Conservation (phyloP, 495 filamentous ascomycete species). For the Tuber brumale region DNA sequence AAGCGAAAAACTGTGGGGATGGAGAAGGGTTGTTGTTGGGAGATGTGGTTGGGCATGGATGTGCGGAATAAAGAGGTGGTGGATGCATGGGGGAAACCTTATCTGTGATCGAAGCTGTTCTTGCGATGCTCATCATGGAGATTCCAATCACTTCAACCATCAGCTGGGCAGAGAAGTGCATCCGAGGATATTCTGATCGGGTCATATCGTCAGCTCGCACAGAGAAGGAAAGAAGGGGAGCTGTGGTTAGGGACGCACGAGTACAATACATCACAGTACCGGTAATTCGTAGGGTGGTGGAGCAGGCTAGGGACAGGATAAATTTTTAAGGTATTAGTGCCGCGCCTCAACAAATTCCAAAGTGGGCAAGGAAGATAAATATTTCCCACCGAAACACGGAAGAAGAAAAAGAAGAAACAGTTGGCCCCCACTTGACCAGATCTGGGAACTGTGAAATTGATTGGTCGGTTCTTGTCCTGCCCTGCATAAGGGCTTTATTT, state of each 20-base stretch:
- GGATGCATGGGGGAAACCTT: conserved; percentile 10
- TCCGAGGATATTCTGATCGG: not conserved
- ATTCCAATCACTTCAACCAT: not conserved
- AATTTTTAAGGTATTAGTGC: conserved; percentile 20
- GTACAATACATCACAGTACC: no score
- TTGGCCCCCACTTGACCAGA: conserved; percentile 13
- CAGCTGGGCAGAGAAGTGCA: not conserved
- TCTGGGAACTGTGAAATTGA: not conserved
- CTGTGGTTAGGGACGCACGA: no score
- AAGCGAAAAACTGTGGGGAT: not conserved
- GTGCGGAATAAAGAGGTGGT: not conserved
- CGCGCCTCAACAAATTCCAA: conserved; percentile 32
- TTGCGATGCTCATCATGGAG: not conserved
- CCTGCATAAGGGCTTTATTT: conserved; percentile 20
- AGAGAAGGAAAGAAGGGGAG: not conserved
- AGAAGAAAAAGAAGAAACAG: conserved; percentile 2
- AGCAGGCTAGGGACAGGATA: not conserved
- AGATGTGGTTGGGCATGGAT: not conserved
- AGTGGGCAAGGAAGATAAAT: conserved; percentile 13
- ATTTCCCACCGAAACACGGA: conserved; percentile 33
- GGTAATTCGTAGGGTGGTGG: not conserved
- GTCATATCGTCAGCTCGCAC: not conserved
- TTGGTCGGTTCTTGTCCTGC: conserved; percentile 10
- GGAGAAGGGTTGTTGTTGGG: not conserved
- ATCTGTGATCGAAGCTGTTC: conserved; percentile 11